Evolutionary conservation across 225 moss, liverwort and hornwort species (phyloP).

Genomic region (Pseudoscleropodium purum): DNA sequence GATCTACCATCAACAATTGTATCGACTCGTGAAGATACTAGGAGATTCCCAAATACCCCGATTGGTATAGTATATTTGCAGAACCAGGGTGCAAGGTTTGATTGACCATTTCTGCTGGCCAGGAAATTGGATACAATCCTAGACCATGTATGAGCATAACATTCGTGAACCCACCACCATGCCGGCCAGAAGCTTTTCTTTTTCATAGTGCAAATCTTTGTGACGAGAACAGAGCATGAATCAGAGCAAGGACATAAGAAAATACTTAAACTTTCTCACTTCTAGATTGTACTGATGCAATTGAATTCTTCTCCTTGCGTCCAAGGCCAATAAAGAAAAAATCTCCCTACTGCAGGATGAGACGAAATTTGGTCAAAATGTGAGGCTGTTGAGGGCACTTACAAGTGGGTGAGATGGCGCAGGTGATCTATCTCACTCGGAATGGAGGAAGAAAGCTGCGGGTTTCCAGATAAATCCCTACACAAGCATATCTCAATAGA

Average conservation of each 20-base stretch:
- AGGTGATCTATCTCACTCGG: neutral
- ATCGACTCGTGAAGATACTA: neutral
- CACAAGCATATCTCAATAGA: neutral
- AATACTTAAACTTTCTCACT: neutral
- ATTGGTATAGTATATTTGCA: neutral
- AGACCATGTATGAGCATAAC: neutral
- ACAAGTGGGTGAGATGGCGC: constrained; percentile 2
- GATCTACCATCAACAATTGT: neutral
- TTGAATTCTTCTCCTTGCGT: neutral
- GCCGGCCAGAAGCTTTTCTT: neutral
- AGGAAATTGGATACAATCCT: neutral
- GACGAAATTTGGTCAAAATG: neutral
- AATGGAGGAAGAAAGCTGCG: neutral
- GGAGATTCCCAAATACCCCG: neutral
- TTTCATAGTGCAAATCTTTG: neutral
- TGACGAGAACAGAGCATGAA: neutral
- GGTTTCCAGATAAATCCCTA: constrained; percentile 10
- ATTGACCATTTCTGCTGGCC: neutral
- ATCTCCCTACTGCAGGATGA: neutral
- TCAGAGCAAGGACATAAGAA: neutral
- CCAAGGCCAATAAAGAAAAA: too few relatives aligned
- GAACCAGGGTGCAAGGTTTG: neutral
- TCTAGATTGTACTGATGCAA: neutral
- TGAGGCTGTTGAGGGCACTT: neutral
- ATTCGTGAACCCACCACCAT: neutral